Base-by-base conservation (phyloP, 192 early-diverging fungal species). In the Backusella circina region DNA sequence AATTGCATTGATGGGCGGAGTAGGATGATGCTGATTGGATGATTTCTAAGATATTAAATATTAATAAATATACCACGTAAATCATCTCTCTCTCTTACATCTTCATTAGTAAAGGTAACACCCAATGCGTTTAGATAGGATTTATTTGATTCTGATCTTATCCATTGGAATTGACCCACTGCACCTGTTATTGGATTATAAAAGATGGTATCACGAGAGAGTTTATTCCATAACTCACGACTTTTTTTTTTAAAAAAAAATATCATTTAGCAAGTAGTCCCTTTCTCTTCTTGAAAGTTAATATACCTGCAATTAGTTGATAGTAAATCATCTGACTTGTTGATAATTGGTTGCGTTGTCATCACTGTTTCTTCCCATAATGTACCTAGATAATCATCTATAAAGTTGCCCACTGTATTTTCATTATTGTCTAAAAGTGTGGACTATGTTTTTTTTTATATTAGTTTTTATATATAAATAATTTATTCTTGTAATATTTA, bases 121-220 rank as follows among this genome's bases (percentile, higher is more conserved):
- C 82, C 82, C 8, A 83, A 65, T 50, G 82, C 78, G 41, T 70
- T 51, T 31, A 83, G 54, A 50, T 83, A 83, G 16, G 70, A 72
- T 28, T 67, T 71, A 41, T 79, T 79, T 13, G 73, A 77, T 44
- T 83, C 74, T 13, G 82, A 83, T 44, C 82, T 51, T 61, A 75
- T 77, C 82, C 82, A 83, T 31, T 79, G 82, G 32, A 83, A 83
- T 35, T 83, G 82, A n/a, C 82, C 82, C n/a, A 83, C 70, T 10
- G 74, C 68, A 8, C 82, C 82, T 33, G 82, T 83, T 16, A 79
- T 35, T 23, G 82, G 78, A 71, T 83, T 83, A 32, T 80, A 83
- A 38, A 83, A 83, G 3, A 83, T 76, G 2, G 82, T 74, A 51
- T 83, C 82, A 10, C 72, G 61, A 28, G 82, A 83, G 13, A 83